Percentiles rank a stretch among this genome's conserved stretches.
Conservation (phyloP, 1,139 yeast genomes). For the Hansenula sp. region DNA sequence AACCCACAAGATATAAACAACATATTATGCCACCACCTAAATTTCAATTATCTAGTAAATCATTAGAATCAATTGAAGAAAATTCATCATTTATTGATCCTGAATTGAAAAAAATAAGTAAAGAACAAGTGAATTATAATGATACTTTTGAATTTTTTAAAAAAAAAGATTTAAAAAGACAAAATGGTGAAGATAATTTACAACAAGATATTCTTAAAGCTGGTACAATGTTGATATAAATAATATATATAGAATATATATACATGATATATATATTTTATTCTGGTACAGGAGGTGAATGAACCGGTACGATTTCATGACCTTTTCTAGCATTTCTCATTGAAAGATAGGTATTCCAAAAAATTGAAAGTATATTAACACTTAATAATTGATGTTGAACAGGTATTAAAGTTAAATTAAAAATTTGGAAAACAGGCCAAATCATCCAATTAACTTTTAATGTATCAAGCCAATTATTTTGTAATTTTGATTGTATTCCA, state of each 20-base stretch:
- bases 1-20: neutral
- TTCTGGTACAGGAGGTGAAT: conserved; percentile 34
- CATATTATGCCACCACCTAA: neutral
- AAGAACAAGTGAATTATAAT: too few relatives aligned
- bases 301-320: conserved; percentile 24
- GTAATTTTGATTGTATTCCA: conserved; percentile 24
- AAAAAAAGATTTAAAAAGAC: too few relatives aligned
- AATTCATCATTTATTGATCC: too few relatives aligned
- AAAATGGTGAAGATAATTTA: neutral
- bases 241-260: neutral
- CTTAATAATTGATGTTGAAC: conserved; percentile 60
- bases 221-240: neutral
- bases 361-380: conserved; percentile 69
- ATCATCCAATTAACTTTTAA: conserved; percentile 71
- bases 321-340: conserved; percentile 34
- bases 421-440: conserved; percentile 80
- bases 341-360: conserved; percentile 84
- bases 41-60: neutral
- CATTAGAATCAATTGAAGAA: too few relatives aligned
- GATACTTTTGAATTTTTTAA: too few relatives aligned
- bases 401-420: conserved; percentile 72
- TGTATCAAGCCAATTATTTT: conserved; percentile 54
- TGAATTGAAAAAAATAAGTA: too few relatives aligned
- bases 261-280: conserved; percentile 6
- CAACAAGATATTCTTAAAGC: neutral